These are phyloP conservation scores for Xylaria scruposa DNA, from an alignment of 495 filamentous ascomycete species.

Conservation along the genomic window DNA sequence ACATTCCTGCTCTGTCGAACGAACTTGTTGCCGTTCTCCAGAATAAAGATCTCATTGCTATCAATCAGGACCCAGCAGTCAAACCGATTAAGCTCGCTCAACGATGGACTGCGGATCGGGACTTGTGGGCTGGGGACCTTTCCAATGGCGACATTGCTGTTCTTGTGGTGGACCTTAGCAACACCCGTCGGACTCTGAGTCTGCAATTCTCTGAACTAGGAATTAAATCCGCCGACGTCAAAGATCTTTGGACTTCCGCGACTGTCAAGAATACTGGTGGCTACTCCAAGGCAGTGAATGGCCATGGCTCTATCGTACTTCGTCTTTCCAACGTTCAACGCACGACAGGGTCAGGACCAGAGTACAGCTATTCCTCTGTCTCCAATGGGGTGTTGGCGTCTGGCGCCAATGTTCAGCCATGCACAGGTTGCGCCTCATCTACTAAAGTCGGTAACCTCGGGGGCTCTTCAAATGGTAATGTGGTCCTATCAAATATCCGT, in stretches of 20 bases:
- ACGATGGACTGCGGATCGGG: conserved; percentile 12
- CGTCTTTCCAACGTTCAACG: conserved; percentile 15
- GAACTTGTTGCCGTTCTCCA: conserved; percentile 14
- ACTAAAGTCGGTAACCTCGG: conserved; percentile 20
- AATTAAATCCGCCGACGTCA: conserved; percentile 15
- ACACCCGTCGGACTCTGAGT: conserved; percentile 12
- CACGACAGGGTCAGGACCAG: neutral
- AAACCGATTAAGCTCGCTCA: conserved; percentile 11
- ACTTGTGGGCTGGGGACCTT: conserved; percentile 11
- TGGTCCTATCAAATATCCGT: conserved; percentile 2
- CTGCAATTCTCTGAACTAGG: conserved; percentile 12
- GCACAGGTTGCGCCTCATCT: conserved; percentile 4
- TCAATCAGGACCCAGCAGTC: conserved; percentile 14
- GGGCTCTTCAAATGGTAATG: conserved; percentile 8
- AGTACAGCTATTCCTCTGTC: conserved; percentile 10
- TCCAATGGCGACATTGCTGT: conserved; percentile 19
- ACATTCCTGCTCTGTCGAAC: conserved; percentile 15
- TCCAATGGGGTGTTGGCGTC: conserved; percentile 2
- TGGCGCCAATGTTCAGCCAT: conserved; percentile 13
- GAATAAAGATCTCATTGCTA: conserved; percentile 20
- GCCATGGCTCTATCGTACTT: conserved; percentile 15
- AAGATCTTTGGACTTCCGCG: conserved; percentile 9
- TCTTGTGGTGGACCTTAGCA: conserved; percentile 15
- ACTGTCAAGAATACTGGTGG: neutral
- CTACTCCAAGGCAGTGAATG: conserved; percentile 13